Base-by-base conservation (phyloP, 306 rosid species). In the Astragalus membranaceus region DNA sequence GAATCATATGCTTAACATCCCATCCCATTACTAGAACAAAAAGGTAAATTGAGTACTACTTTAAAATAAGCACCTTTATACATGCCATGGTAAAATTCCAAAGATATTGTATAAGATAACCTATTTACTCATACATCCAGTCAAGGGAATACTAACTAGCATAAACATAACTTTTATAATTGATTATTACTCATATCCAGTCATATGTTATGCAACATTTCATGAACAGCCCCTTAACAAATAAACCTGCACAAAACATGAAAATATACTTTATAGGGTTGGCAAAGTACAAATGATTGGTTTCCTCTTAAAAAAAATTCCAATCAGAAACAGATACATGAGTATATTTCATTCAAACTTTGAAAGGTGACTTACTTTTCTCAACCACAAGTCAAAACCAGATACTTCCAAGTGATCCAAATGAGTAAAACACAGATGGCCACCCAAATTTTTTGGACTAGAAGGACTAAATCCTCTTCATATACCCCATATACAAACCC, bases 331-430 rank as follows among this genome's bases (percentile, higher is more conserved):
- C 58, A 72, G 20, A 56, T 13, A 54, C 7, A 11, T 60, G 44
- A 56, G 63, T 42, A 39, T 8, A 59, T 73, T 64, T 48, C 41
- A 41, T 12, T 62, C 37, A 58, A 77, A 60, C 13, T 33, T 15
- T 6, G 48, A 76, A 61, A 74, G 29, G 32, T 52, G 74, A 57
- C 86, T 71, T 90, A 92, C 98, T 50, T 90, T 92, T 42, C 60
- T 83, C 72, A 85, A 79, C 98, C 98, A 92, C 50, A 92, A 55
- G 17, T 82, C 91, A n/a, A 78, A 90, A 90, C 98, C 98, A 92
- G 82, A 92, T 84, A 76, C 96, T 90, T 66, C 98, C 98, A 75
- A 92, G 93, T 64, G 98, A 92, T 41, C 98, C 98, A 84, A 92
- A 92, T 57, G 96, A 79, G 78, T 92, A 92, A 76, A 92, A 92